Conservation (phyloP, 352 stramenopile species). For the Phytophthora syringae region DNA sequence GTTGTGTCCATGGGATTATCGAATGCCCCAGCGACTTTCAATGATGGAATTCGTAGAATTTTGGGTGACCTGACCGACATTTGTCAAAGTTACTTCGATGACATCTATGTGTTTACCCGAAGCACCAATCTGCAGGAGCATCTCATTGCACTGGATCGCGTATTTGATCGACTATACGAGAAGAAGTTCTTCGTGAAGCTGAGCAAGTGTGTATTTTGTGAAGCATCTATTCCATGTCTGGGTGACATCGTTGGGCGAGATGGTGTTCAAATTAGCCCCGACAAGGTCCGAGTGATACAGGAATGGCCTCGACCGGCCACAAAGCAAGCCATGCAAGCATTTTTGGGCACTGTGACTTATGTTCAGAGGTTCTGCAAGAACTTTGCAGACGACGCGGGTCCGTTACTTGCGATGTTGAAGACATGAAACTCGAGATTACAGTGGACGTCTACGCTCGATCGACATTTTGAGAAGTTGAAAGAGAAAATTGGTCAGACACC, state of each 20-base stretch:
- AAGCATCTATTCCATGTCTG: not conserved
- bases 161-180: slow-evolving; percentile 1
- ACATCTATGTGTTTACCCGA: slow-evolving; percentile 12
- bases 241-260: slow-evolving; percentile 6
- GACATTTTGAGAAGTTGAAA: not conserved
- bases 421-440: not conserved
- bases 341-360: not conserved
- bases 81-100: slow-evolving; percentile 17
- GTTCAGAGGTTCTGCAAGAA: not conserved
- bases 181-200: slow-evolving; percentile 11
- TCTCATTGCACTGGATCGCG: slow-evolving; percentile 3
- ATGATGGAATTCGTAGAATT: slow-evolving; percentile 5
- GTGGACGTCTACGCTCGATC: not conserved
- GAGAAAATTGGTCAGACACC: slow-evolving; percentile 3
- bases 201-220: slow-evolving; percentile 17
- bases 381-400: not conserved
- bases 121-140: slow-evolving; percentile 3
- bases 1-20: slow-evolving; percentile 30
- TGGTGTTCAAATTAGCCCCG: slow-evolving; percentile 1
- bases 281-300: slow-evolving; percentile 3
- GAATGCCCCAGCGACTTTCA: slow-evolving; percentile 14
- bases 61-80: slow-evolving; percentile 1
- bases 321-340: not conserved
- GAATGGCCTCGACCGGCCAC: not conserved
- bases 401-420: not conserved